These are phyloP conservation scores for Tulasnella sp. DNA, from an alignment of 768 basidiomycete genomes.

Conservation along the genomic window DNA sequence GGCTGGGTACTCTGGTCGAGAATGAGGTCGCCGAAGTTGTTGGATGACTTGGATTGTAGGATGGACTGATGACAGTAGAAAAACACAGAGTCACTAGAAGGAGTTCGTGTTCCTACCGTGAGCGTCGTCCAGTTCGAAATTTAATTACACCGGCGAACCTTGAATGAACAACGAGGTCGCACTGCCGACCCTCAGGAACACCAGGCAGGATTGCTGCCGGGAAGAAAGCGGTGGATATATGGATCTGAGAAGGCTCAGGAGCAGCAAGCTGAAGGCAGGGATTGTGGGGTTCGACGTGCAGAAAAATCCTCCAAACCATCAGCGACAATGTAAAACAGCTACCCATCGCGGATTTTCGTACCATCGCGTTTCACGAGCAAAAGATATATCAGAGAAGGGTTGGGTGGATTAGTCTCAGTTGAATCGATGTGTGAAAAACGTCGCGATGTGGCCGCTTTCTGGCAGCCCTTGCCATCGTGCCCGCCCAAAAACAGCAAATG, in stretches of 20 bases:
- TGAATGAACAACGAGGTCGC: constrained; percentile 13
- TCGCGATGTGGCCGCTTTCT: neutral
- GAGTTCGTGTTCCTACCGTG: neutral
- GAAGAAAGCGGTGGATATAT: constrained; percentile 11
- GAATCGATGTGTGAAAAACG: constrained; percentile 3
- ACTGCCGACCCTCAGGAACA: neutral
- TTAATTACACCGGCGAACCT: neutral
- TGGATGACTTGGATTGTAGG: constrained; percentile 63
- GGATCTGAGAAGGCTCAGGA: neutral
- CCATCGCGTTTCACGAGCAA: neutral
- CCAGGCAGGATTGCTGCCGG: constrained; percentile 9
- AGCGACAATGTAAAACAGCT: neutral
- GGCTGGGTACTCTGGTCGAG: neutral
- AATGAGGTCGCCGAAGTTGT: constrained; percentile 64
- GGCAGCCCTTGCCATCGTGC: neutral
- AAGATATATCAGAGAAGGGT: neutral
- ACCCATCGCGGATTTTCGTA: neutral
- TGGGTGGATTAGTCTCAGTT: neutral
- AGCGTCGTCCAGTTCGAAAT: constrained; percentile 17
- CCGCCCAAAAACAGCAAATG: neutral
- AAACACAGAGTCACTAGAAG: constrained; percentile 66
- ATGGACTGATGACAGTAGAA: constrained; percentile 75
- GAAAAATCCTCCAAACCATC: neutral
- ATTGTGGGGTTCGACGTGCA: neutral
- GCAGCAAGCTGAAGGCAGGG: neutral